Evolutionary conservation across 257 asterid species (phyloP).

Genomic region (Lycium ferocissimum): DNA sequence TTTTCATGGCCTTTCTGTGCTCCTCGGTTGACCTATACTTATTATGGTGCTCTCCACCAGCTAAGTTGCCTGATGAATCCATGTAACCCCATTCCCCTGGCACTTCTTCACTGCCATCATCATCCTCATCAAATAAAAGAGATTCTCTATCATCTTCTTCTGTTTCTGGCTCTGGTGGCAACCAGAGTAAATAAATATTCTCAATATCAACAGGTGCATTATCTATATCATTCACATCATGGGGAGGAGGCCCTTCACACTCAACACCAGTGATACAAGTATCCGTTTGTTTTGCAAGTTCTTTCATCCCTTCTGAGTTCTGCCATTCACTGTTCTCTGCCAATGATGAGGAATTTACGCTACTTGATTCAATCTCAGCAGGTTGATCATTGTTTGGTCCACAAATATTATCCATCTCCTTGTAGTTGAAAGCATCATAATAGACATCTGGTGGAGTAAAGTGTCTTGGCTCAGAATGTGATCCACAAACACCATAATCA

Average conservation of each 20-base stretch:
- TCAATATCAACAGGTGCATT: slow-evolving; percentile 85
- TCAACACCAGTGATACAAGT: slow-evolving; percentile 54
- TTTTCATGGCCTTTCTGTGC: slow-evolving; percentile 78
- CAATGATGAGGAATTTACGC: slow-evolving; percentile 49
- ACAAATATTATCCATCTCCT: slow-evolving; percentile 56
- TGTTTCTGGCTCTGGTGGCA: slow-evolving; percentile 97
- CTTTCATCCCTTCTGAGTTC: slow-evolving; percentile 61
- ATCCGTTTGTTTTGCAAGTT: slow-evolving; percentile 44
- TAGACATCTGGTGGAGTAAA: slow-evolving; percentile 59
- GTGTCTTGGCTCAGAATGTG: slow-evolving; percentile 52
- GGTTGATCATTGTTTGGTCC: slow-evolving; percentile 61
- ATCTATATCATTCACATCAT: slow-evolving; percentile 67
- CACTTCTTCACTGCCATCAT: slow-evolving; percentile 60
- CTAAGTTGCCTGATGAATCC: slow-evolving; percentile 69
- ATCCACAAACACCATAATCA: slow-evolving; percentile 56
- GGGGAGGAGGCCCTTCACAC: slow-evolving; percentile 67
- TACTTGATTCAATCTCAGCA: slow-evolving; percentile 61
- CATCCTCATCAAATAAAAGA: slow-evolving; percentile 70
- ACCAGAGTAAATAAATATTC: slow-evolving; percentile 87
- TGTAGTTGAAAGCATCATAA: slow-evolving; percentile 56
- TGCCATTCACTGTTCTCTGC: slow-evolving; percentile 50
- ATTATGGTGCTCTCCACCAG: slow-evolving; percentile 74
- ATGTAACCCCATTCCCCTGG: slow-evolving; percentile 87
- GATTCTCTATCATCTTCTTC: slow-evolving; percentile 87
- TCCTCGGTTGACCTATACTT: slow-evolving; percentile 85